Percentiles rank a stretch among this genome's conserved stretches.
Conservation (phyloP, 352 stramenopile species). For the Pythium biforme region DNA sequence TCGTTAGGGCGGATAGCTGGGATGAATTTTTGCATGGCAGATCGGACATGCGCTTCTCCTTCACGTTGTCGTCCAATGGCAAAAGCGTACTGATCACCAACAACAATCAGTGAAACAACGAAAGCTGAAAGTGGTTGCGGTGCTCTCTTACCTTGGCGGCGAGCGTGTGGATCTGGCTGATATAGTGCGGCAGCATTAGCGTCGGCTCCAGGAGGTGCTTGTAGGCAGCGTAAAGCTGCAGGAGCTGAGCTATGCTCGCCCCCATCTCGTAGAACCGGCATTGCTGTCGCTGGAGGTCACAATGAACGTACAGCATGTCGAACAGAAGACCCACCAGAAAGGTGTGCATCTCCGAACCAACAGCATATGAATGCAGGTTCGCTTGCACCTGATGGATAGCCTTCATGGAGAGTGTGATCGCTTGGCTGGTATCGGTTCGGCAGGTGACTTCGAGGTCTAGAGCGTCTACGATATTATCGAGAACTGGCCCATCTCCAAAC, state of each 20-base stretch:
- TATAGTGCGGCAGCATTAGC: constrained; percentile 47
- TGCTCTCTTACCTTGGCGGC: constrained; percentile 56
- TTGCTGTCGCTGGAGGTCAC: constrained; percentile 51
- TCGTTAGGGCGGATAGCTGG: constrained; percentile 29
- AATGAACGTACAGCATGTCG: constrained; percentile 70
- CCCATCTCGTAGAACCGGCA: constrained; percentile 70
- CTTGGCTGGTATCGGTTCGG: constrained; percentile 45
- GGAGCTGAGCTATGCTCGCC: constrained; percentile 50
- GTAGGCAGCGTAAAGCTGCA: constrained; percentile 52
- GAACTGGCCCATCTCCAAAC: constrained; percentile 33
- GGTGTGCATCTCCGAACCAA: constrained; percentile 35
- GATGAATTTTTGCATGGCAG: constrained; percentile 48
- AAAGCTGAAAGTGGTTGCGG: background rate
- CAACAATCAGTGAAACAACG: background rate
- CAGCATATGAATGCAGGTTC: constrained; percentile 42
- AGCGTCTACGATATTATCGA: constrained; percentile 56
- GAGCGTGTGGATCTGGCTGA: constrained; percentile 52
- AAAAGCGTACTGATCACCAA: constrained; percentile 43
- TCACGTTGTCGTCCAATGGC: constrained; percentile 55
- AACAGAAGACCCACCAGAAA: constrained; percentile 63
- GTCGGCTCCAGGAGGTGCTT: constrained; percentile 47
- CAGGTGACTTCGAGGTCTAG: constrained; percentile 33
- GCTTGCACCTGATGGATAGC: constrained; percentile 51
- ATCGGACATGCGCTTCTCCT: constrained; percentile 53
- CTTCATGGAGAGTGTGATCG: constrained; percentile 44